Conservation (phyloP, 2,329 filamentous ascomycete genomes). For the Paradendryphiella salina region DNA sequence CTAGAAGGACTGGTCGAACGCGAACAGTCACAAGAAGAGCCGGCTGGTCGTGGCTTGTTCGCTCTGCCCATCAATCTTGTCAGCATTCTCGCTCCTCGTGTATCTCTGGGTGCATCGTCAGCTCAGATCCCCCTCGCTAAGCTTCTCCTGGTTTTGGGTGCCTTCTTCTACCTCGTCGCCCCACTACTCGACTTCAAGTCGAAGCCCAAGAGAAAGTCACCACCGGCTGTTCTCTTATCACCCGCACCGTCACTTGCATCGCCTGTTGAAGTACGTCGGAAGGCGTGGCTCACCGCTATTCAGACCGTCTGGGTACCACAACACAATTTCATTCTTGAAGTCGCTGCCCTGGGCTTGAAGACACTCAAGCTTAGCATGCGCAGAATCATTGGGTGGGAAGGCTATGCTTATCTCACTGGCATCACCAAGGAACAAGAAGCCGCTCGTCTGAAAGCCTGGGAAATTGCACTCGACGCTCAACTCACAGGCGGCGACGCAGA, state of each 20-base stretch:
- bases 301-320: constrained; percentile 90
- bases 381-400: constrained; percentile 73
- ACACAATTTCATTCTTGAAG: constrained; percentile 83
- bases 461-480: constrained; percentile 90
- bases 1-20: constrained; percentile 74
- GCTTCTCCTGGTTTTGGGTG: constrained; percentile 56
- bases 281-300: constrained; percentile 90
- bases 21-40: constrained; percentile 58
- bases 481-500: constrained; percentile 87
- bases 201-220: constrained; percentile 56
- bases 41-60: constrained; percentile 48
- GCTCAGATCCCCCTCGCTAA: constrained; percentile 53
- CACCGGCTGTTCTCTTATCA: constrained; percentile 46
- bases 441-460: constrained; percentile 87
- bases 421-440: constrained; percentile 82
- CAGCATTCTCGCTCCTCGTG: constrained; percentile 37
- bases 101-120: constrained; percentile 37
- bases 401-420: constrained; percentile 78
- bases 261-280: constrained; percentile 79
- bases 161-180: constrained; percentile 60
- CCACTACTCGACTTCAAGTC: constrained; percentile 62
- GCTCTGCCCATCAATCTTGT: constrained; percentile 47
- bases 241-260: constrained; percentile 73
- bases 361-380: constrained; percentile 79
- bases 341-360: constrained; percentile 77